Base-by-base conservation (phyloP, 1,284 basidiomycete genomes). In the Xerocomus amazonicus region DNA sequence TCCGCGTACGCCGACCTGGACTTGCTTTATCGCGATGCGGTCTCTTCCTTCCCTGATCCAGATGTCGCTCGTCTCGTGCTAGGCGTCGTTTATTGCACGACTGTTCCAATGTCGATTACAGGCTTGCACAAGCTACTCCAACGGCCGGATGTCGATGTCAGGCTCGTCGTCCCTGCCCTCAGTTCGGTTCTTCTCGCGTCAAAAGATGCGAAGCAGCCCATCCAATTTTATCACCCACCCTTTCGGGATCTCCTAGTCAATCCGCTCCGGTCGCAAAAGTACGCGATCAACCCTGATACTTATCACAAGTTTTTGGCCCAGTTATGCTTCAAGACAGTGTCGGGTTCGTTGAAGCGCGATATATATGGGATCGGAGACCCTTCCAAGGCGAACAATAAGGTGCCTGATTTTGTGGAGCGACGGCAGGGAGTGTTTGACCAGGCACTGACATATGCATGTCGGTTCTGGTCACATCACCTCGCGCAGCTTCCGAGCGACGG, bases 161-260 rank as follows among this genome's bases (percentile, higher is more conserved):
- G 57, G 17, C 14, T 59, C 0, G 31, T 57, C 7, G 33, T 62
- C 9, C 59, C 59, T 19, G 56, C 59, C 0, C 51, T 61, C n/a
- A 42, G 43, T 2, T 61, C 60, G 0, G 51, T 61, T 10, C 47
- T 61, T 12, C 44, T 61, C 10, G 48, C 53, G 3, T 59, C 61
- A 2, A 59, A 63, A 14, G 52, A 57, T 17, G 48, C 50, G 16
- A 43, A 51, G 38, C 59, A 56, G 4, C 52, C 57, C 0, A 51
- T 61, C 10, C 57, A 59, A 9, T 63, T 63, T 13, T 61, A 55
- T 14, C 60, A 63, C 19, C 53, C 54, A 0, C 61, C 60, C 3
- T 59, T 61, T 19, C 55, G 59, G 3, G 59, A 61, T 9, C 62
- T 61, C 31, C 34, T 61, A 31, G 36, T 45, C 43, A 47, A 43